Evolutionary conservation across 164 flowering plant genomes (phyloP).

Genomic region (Liquidambar formosana): DNA sequence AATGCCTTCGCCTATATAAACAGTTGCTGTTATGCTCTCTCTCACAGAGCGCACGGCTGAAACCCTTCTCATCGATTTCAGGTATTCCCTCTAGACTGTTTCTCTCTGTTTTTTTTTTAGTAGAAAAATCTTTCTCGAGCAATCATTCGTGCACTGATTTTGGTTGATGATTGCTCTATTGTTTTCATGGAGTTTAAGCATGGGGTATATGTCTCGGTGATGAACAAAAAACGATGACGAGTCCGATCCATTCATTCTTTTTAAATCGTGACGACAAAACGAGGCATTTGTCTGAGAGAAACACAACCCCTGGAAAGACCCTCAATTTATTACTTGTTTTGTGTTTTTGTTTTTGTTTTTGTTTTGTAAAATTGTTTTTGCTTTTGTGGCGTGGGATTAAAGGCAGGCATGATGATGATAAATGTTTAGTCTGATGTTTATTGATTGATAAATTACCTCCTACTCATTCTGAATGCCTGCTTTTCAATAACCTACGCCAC

Average conservation of each 20-base stretch:
- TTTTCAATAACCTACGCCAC: neutral
- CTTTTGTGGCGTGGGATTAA: no score
- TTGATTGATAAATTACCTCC: constrained; percentile 29
- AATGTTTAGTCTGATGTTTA: constrained; percentile 4
- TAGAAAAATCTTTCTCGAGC: no score
- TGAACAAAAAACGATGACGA: constrained; percentile 55
- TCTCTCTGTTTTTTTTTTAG: no score
- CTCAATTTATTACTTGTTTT: no score
- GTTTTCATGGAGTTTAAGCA: neutral
- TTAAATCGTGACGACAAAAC: constrained; percentile 44
- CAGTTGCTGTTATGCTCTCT: no score
- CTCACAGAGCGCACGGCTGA: no score
- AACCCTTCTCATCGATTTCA: no score
- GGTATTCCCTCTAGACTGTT: no score
- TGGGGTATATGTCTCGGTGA: constrained; percentile 39
- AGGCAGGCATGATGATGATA: constrained; percentile 14
- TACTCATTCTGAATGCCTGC: constrained; percentile 46
- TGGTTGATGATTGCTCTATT: no score
- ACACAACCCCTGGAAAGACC: neutral
- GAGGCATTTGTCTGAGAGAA: constrained; percentile 73
- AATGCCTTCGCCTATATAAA: no score
- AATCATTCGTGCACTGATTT: no score
- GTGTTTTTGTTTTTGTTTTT: neutral
- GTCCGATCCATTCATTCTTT: constrained; percentile 40
- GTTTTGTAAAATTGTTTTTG: neutral